Base-by-base conservation (phyloP, 2,329 filamentous ascomycete species). In the Cadophora sp. region DNA sequence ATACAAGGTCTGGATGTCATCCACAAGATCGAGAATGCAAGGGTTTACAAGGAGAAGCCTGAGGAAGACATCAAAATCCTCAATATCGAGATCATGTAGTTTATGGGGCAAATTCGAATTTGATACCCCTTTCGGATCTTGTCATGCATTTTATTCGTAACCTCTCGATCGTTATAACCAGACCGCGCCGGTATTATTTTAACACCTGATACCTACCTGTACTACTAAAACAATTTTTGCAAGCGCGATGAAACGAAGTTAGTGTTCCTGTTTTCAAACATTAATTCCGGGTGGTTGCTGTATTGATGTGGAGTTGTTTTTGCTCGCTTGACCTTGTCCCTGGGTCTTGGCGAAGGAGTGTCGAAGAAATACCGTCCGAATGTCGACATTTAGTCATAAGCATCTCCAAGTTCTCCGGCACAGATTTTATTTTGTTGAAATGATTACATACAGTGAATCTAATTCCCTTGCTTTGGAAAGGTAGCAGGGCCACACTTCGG, bases 21-120 rank as follows among this genome's bases (percentile, higher is more conserved):
- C 69, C 94, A 98, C 79, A 93, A 91, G 83, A 99, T 99, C 78
- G 96, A 99, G 81, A 97, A 97, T 78, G 86, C 87, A 19, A 92
- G 91, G 78, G 94, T 94, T 4, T 90, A 92, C 79, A 90, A 90
- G 62, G 97, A 99, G 82, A 97, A 95, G 83, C 96, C 96, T 0
- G 92, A 97, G 79, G 94, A 97, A 76, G 96, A 99, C 79, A 94
- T 99, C 76, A 98, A 97, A 82, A 97, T 99, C 73, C 88, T 99
- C 67, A 97, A 92, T 78, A 97, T 99, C 64, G 76, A 78, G 62
- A 76, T 79, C 62, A 73, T 78, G 72, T 79, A 77, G 67, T 62
- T 29, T 22, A 48, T 26, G 12, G 37, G 8, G 5, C 22, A 22
- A 56, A 58, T 22, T 22, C n/a, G 14, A 64, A 48, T 48, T 46